Percentiles rank a stretch among this genome's conserved stretches.
Conservation (phyloP, 2,329 filamentous ascomycete genomes). For the Zymoseptoria pseudotritici region DNA sequence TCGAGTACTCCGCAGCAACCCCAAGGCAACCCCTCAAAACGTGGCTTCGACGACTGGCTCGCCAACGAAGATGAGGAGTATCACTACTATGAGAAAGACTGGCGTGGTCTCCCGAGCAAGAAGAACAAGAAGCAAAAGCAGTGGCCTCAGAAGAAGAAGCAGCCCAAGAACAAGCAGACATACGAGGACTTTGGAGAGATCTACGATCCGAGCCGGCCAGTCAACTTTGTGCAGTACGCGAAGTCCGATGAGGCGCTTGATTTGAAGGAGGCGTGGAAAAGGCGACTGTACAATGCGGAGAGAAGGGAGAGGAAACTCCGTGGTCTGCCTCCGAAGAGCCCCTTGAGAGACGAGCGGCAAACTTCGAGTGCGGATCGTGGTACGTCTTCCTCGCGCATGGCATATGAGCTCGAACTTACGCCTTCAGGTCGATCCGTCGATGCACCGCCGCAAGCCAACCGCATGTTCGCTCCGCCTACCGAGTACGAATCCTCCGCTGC, state of each 20-base stretch:
- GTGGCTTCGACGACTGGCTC: constrained; percentile 72
- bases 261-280: constrained; percentile 71
- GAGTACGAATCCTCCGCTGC: neutral
- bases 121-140: constrained; percentile 54
- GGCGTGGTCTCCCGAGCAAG: constrained; percentile 68
- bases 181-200: constrained; percentile 96
- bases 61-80: constrained; percentile 73
- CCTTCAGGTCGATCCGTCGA: constrained; percentile 9
- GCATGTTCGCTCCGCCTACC: constrained; percentile 17
- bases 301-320: constrained; percentile 36
- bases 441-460: constrained; percentile 17
- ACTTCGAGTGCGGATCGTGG: constrained; percentile 21
- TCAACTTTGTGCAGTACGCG: constrained; percentile 76
- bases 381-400: neutral
- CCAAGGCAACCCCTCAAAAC: constrained; percentile 30
- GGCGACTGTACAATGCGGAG: constrained; percentile 66
- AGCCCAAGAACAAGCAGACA: constrained; percentile 47
- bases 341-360: constrained; percentile 31
- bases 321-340: constrained; percentile 44
- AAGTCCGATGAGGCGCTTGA: constrained; percentile 80
- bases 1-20: constrained; percentile 25
- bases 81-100: constrained; percentile 48
- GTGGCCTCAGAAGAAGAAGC: constrained; percentile 41
- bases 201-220: constrained; percentile 77
- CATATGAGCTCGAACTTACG: constrained; percentile 2